Base-by-base conservation (phyloP, 176 grass and related monocot species). In the Carex cristatella region DNA sequence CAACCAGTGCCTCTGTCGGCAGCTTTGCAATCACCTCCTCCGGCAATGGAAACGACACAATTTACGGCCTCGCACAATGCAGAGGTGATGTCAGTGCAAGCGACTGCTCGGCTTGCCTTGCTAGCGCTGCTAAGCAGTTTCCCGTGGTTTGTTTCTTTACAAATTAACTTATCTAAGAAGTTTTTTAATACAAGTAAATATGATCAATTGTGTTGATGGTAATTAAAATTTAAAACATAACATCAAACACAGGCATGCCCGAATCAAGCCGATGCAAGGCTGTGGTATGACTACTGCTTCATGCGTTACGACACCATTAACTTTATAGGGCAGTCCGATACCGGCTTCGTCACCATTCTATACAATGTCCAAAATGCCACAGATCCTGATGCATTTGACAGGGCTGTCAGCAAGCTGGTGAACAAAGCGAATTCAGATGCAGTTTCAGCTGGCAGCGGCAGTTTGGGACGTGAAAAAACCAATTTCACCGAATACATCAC, bases 211-310 rank as follows among this genome's bases (percentile, higher is more conserved):
- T 40, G 2, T 51, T 10, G 38, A 40, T 4, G 38, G 38, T 40
- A 40, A 40, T 40, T 5, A 10, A 49, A 13, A 23, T 23, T 23
- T 23, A 23, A 23, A 23, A 16, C 27, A 38, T 19, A 12, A 68
- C 14, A 0, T 37, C 35, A 15, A 15, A 81, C 10, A 54, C 79
- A 60, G 83, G 3, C 76, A 4, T 94, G 92, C 85, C 70, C 56
- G 2, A 86, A 84, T n/a, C 83, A 65, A 48, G 65, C 89, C 0
- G 92, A 94, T 87, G 92, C 62, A 0, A 88, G 89, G 7, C 31
- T 94, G 0, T 94, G 89, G 88, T 94, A 92, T 60, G 94, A 94
- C 87, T 97, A 91, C 87, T 97, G 94, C 90, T 90, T 92, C 78
- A 15, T 88, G 61, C 94, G 92, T 31, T 94, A 92, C 79, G 61